Conservation (phyloP, 805 yeast genomes). For the Aciculoconidium aculeatum region DNA sequence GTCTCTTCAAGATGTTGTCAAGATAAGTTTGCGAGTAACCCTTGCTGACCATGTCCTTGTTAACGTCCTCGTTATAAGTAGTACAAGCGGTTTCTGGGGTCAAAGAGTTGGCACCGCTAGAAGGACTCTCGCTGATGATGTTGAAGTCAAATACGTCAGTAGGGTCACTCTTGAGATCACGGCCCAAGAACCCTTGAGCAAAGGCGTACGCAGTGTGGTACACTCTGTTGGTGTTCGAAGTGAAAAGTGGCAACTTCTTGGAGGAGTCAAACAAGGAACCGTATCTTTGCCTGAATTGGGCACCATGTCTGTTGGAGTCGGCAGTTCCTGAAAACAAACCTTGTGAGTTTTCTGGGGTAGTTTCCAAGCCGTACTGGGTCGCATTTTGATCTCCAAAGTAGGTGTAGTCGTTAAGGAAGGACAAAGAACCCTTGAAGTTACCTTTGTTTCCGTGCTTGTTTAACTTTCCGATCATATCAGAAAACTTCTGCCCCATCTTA, state of each 20-base stretch:
- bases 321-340: conserved; percentile 18
- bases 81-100: conserved; percentile 16
- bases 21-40: conserved; percentile 40
- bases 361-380: conserved; percentile 17
- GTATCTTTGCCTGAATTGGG: conserved; percentile 17
- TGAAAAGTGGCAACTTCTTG: conserved; percentile 14
- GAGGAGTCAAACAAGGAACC: conserved; percentile 11
- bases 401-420: conserved; percentile 15
- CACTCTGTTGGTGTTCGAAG: conserved; percentile 18
- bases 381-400: conserved; percentile 13
- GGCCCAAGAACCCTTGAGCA: conserved; percentile 21
- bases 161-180: conserved; percentile 9
- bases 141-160: conserved; percentile 2
- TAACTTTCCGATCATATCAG: conserved; percentile 12
- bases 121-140: conserved; percentile 12
- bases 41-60: conserved; percentile 16
- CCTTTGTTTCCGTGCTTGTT: conserved; percentile 10
- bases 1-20: conserved; percentile 47
- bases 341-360: conserved; percentile 16
- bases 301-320: conserved; percentile 19
- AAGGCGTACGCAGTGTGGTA: conserved; percentile 17
- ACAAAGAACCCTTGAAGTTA: conserved; percentile 15
- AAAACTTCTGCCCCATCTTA: conserved; percentile 6
- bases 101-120: conserved; percentile 19
- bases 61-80: conserved; percentile 28